Evolutionary conservation across 306 rosid genomes (phyloP), one percentile per base, ranked within the genome.

Genomic region (Cicer chorassanicum): DNA sequence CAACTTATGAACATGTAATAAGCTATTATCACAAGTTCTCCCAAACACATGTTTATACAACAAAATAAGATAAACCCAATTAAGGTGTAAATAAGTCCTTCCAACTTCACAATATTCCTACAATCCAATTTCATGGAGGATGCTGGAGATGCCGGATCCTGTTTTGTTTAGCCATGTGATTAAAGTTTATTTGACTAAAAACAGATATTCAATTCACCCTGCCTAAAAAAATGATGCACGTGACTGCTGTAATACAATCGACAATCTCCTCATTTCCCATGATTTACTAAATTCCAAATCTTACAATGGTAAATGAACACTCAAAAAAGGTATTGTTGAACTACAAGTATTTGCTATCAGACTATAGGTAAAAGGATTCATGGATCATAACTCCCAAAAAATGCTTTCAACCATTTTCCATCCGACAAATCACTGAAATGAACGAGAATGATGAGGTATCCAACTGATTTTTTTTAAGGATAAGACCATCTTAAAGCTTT

Each of bases 261-360:
- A 68, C 62, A n/a, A 7, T n/a, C 45, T 19, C 42, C 75, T 34
- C 46, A 2, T 68, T 54, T 66, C 56, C 6, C 15, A 29, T 7
- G 34, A 24, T 42, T 75, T 40, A n/a, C 38, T 6, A 18, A 45
- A 39, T 38, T 41, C 41, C 39, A 10, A 66, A 66, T 6, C 18
- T 16, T 18, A 59, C 71, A 13, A 48, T 12, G 53, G 29, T 75
- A 75, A 50, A 50, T 46, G 18, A 69, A 78, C 56, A 3, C 4
- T 29, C 34, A 29, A 29, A 29, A 29, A 29, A 70, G 19, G 40
- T 42, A 21, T 21, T 19, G 7, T 21, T 34, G 41, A 40, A 65
- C 54, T n/a, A 36, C 6, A 63, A 64, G 18, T 29, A 7, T 15
- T 53, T 64, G 38, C 24, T 5, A 41, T 5, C 36, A 65, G 4